Conservation (phyloP, 495 filamentous ascomycete species). For the Saxophila tyrrhenica region DNA sequence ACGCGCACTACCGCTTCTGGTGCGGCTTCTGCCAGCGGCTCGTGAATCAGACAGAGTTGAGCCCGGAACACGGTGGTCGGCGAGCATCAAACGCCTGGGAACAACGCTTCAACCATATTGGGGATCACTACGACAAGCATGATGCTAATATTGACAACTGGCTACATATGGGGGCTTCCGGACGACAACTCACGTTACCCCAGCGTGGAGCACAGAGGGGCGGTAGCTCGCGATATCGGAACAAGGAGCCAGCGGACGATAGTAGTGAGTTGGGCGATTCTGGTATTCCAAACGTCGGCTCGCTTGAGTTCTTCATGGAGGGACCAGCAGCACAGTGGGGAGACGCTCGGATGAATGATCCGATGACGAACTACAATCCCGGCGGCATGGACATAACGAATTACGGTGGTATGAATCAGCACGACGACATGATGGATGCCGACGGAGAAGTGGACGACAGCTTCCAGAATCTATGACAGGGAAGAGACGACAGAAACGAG, state of each 20-base stretch:
- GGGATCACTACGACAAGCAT: constrained; percentile 54
- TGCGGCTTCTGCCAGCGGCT: constrained; percentile 71
- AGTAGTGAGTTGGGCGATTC: background rate
- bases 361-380: background rate
- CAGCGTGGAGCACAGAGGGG: background rate
- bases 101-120: constrained; percentile 81
- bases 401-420: background rate
- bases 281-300: background rate
- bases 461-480: background rate
- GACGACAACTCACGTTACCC: background rate
- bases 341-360: too few relatives aligned
- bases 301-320: too few relatives aligned
- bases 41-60: constrained; percentile 38
- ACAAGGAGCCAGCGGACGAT: background rate
- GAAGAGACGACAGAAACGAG: background rate
- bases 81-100: constrained; percentile 27
- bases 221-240: background rate
- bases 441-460: background rate
- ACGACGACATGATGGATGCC: background rate
- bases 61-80: constrained; percentile 34
- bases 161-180: constrained; percentile 27
- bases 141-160: constrained; percentile 38
- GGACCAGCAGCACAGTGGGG: too few relatives aligned
- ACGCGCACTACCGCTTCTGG: constrained; percentile 65
- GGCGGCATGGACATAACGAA: background rate